Base-by-base conservation (phyloP, 179 eudicot genomes). In the Amaranthus tricolor region DNA sequence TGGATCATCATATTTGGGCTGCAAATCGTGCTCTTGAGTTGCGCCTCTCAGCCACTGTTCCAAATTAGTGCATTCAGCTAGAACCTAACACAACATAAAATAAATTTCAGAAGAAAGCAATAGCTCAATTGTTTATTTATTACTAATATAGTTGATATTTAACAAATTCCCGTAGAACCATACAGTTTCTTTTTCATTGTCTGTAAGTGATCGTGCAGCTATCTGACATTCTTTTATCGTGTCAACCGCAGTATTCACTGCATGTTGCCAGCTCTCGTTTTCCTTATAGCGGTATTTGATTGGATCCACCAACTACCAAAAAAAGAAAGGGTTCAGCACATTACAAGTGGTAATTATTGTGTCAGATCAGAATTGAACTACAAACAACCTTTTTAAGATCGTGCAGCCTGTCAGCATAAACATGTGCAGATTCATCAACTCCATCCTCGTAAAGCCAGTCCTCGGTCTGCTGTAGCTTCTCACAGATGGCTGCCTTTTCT, bases 361-460 rank as follows among this genome's bases (percentile, higher is more conserved):
- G 13, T n/a, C 52, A 70, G 5, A 53, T 44, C 5, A 61, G n/a
- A 62, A 16, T 14, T 50, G 44, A 62, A 63, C 76, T 44, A 62
- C 62, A 17, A 24, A 52, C 54, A 58, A 93, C 99, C 99, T 82
- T 88, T 79, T 80, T 81, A 40, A 95, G 86, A 79, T 85, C 85
- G 71, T 91, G 82, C 45, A 90, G 81, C 76, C 86, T 90, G 79
- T 84, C 76, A 59, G 88, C 70, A 77, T 93, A 95, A 66, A 88
- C 88, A 53, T 74, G 40, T 63, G 92, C 96, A 79, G 97, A 81
- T 80, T 88, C 97, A 83, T 93, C 92, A 83, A 86, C 95, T 48
- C 97, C 97, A 55, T 95, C 99, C 55, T 88, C 99, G 74, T 95
- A 95, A 49, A 95, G 92, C 99, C 99, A 95, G 44, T 95, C 97